Base-by-base conservation (phyloP, 2,329 filamentous ascomycete species). In the Pseudopithomyces chartarum region DNA sequence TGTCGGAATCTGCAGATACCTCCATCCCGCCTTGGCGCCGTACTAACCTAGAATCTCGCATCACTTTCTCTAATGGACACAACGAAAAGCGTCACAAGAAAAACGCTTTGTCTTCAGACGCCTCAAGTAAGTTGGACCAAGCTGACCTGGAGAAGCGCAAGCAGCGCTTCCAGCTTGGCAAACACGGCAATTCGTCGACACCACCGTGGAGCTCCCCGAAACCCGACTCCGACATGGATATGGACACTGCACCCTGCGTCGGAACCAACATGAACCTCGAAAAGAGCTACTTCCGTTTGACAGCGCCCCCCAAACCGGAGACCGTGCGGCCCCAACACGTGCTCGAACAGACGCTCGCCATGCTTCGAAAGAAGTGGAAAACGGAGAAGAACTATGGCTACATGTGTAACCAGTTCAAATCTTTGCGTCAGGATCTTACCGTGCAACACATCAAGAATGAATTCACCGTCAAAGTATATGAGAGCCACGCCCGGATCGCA, bases 321-420 rank as follows among this genome's bases (percentile, higher is more conserved):
- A 89, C 89, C 67, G 95, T 99, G 49, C 92, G 95, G 44, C 95
- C 95, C 20, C 84, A 96, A 71, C 79, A 79, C 47, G 82, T 99
- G 20, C 80, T 99, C 61, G 87, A 89, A 65, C 88, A 95, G 78
- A 93, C 94, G 6, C 79, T 99, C 76, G 91, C 96, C 65, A 80
- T 96, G 47, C 81, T 99, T 62, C 96, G 96, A 81, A 90, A 89
- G 80, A 98, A 96, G 79, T 99, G 95, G 95, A 90, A 88, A 73
- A 87, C 88, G 66, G 92, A 97, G 69, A 89, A 88, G 79, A 97
- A 98, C 79, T 99, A 99, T 78, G 88, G 87, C 66, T 99, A 97
- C 79, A 96, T 97, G 62, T 98, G 95, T 85, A 93, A 99, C 75
- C 95, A 99, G 83, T 96, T 99, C 84, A 99, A 99, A 78, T 97